Percentiles rank a stretch among this genome's conserved stretches.
phyloP scores from a whole-genome alignment of 2,329 filamentous ascomycete genomes.

The Colletotrichum noveboracense region DNA sequence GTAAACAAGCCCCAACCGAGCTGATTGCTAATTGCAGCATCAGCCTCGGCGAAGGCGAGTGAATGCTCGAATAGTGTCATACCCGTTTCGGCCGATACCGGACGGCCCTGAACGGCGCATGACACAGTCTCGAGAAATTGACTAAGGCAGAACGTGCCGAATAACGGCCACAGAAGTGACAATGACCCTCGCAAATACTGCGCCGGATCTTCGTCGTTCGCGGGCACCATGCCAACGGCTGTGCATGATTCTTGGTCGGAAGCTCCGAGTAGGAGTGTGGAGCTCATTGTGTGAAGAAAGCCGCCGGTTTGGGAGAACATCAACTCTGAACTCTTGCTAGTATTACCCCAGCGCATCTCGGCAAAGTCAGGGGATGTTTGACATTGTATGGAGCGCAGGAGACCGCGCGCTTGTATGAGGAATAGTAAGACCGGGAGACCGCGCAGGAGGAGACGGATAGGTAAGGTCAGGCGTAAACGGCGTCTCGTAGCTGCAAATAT shows the following conservation, averaged over 20 bases:
- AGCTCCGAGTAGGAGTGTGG: slow-evolving; percentile 74
- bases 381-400: slow-evolving; percentile 88
- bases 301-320: slow-evolving; percentile 74
- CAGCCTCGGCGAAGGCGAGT: slow-evolving; percentile 92
- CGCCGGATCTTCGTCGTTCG: slow-evolving; percentile 52
- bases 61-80: slow-evolving; percentile 98
- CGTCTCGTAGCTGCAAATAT: slow-evolving; percentile 92
- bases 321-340: slow-evolving; percentile 67
- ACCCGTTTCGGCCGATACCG: slow-evolving; percentile 82
- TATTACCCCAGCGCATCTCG: slow-evolving; percentile 71
- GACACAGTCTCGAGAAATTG: slow-evolving; percentile 90
- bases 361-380: slow-evolving; percentile 82
- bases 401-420: slow-evolving; percentile 66
- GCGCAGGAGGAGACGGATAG: slow-evolving; percentile 72
- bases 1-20: slow-evolving; percentile 73
- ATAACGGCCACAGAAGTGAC: slow-evolving; percentile 76
- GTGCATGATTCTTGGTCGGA: slow-evolving; percentile 77
- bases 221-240: slow-evolving; percentile 74
- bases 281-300: slow-evolving; percentile 75
- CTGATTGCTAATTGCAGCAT: slow-evolving; percentile 83
- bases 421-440: slow-evolving; percentile 75
- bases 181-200: slow-evolving; percentile 76
- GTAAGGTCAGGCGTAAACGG: slow-evolving; percentile 77
- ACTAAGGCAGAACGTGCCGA: slow-evolving; percentile 72
- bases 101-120: slow-evolving; percentile 85